Evolutionary conservation across 345 rosid species (phyloP).

Genomic region (Murraya paniculata): DNA sequence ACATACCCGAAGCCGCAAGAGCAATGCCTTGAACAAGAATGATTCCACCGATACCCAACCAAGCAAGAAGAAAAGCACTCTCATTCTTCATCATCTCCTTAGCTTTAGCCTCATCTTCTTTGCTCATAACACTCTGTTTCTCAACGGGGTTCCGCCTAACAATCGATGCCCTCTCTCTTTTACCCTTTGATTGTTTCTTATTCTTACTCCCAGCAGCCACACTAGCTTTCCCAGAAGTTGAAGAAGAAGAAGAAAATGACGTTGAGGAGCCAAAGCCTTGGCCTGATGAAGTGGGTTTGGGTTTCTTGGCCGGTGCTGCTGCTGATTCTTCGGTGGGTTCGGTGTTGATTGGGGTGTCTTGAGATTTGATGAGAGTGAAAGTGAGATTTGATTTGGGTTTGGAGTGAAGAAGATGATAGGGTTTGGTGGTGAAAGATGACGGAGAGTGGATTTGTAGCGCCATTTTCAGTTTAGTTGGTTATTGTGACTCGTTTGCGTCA

Average conservation of each 20-base stretch:
- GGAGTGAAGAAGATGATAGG: constrained; percentile 27
- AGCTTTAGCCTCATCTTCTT: constrained; percentile 53
- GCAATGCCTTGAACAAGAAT: constrained; percentile 65
- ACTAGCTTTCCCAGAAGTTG: constrained; percentile 24
- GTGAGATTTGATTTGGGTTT: constrained; percentile 31
- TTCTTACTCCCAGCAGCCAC: constrained; percentile 16
- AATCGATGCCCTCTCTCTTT: constrained; percentile 50
- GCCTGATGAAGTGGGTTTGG: constrained; percentile 49
- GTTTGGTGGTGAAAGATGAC: constrained; percentile 19
- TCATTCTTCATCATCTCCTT: constrained; percentile 63
- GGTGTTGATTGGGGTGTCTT: constrained; percentile 37
- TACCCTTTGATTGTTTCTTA: constrained; percentile 42
- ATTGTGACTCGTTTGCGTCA: background rate
- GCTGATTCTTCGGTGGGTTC: constrained; percentile 37
- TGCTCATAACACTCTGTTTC: constrained; percentile 50
- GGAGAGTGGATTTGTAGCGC: constrained; percentile 58
- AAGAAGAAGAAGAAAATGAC: constrained; percentile 23
- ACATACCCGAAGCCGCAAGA: constrained; percentile 77
- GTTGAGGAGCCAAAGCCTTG: constrained; percentile 55
- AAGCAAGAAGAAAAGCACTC: constrained; percentile 81
- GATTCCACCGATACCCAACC: constrained; percentile 79
- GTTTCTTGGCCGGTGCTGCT: constrained; percentile 26
- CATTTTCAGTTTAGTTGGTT: constrained; percentile 55
- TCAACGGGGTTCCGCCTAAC: constrained; percentile 64
- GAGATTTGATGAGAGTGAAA: constrained; percentile 31